Conservation (phyloP, 768 basidiomycete genomes). For the Trichaptum fuscoviolaceum region DNA sequence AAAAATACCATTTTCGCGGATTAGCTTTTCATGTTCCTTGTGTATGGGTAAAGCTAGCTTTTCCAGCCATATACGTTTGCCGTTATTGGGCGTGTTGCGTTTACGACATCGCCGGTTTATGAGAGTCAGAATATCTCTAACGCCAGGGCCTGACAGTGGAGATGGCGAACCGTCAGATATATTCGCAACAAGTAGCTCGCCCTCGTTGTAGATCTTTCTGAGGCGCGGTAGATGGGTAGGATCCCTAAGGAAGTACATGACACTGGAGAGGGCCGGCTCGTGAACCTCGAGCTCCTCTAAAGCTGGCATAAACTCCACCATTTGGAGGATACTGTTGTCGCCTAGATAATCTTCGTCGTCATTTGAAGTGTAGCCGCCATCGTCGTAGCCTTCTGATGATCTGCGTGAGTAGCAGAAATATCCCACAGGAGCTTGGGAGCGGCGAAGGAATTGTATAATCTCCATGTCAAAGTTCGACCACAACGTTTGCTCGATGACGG, state of each 20-base stretch:
- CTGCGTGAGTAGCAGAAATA: neutral
- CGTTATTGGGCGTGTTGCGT: neutral
- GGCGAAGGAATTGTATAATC: neutral
- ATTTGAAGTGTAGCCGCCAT: too few relatives aligned
- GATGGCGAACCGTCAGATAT: neutral
- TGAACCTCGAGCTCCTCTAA: neutral
- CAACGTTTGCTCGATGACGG: neutral
- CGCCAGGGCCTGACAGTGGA: neutral
- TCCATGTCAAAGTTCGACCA: neutral
- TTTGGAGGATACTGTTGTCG: neutral
- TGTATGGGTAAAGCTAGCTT: neutral
- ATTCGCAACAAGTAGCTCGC: neutral
- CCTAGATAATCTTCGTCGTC: neutral
- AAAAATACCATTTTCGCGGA: neutral
- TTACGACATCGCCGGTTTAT: neutral
- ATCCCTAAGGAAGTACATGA: neutral
- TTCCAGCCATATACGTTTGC: neutral
- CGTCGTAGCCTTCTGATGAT: too few relatives aligned
- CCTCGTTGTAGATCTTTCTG: neutral
- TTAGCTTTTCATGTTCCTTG: neutral
- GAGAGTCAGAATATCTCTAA: neutral
- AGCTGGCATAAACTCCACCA: neutral
- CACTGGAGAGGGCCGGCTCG: neutral
- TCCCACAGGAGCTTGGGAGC: neutral
- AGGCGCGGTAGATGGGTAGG: neutral